These are phyloP conservation scores for Fusarium sp. DNA, from an alignment of 2,329 filamentous ascomycete genomes.

Conservation along the genomic window DNA sequence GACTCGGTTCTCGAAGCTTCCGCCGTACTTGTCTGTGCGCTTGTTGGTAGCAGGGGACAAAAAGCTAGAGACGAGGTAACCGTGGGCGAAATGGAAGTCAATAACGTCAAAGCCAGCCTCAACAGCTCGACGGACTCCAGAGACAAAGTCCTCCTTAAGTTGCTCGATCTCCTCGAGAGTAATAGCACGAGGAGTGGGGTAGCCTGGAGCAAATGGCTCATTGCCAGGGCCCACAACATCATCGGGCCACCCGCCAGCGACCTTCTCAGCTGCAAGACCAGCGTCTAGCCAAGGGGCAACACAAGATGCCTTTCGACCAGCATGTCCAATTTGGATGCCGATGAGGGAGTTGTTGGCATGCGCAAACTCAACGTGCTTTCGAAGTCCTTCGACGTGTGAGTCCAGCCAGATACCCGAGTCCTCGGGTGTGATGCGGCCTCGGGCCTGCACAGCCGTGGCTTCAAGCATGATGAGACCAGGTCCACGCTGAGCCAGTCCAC, in stretches of 20 bases:
- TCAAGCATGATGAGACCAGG: constrained; percentile 74
- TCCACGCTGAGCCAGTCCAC: constrained; percentile 76
- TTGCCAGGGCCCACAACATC: constrained; percentile 59
- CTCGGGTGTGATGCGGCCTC: constrained; percentile 80
- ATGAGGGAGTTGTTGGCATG: constrained; percentile 74
- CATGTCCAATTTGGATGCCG: constrained; percentile 76
- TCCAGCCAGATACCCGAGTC: constrained; percentile 70
- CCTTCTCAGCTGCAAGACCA: constrained; percentile 57
- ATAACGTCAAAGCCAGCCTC: constrained; percentile 74
- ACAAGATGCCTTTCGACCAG: constrained; percentile 67
- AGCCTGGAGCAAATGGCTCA: constrained; percentile 62
- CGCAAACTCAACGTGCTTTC: constrained; percentile 70
- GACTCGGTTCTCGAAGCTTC: constrained; percentile 76
- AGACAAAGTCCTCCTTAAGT: constrained; percentile 69
- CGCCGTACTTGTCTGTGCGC: constrained; percentile 74
- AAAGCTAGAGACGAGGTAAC: constrained; percentile 79
- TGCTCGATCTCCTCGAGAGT: constrained; percentile 71
- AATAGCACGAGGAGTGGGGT: constrained; percentile 71
- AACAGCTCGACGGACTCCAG: constrained; percentile 65
- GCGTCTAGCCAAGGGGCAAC: constrained; percentile 62
- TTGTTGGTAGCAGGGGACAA: constrained; percentile 75
- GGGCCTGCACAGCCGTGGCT: constrained; percentile 72
- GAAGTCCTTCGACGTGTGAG: constrained; percentile 70
- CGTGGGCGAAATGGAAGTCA: constrained; percentile 82
- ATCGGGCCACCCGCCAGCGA: constrained; percentile 63